Conservation (phyloP, 73 alveolate genomes). For the Tetrahymena borealis region DNA sequence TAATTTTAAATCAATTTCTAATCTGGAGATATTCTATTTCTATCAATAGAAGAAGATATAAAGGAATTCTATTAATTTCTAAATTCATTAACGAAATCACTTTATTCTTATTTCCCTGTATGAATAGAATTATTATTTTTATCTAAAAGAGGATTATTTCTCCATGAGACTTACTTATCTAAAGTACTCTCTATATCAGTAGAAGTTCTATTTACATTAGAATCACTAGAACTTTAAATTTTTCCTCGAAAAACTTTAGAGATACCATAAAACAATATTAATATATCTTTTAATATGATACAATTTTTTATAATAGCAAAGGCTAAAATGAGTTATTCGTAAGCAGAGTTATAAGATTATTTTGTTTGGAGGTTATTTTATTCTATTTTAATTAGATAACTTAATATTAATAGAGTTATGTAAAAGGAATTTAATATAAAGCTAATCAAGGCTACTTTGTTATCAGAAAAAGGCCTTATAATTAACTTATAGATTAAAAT, state of each 20-base stretch:
- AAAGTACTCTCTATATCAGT: neutral
- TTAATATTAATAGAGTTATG: neutral
- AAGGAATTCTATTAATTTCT: neutral
- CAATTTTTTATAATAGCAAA: neutral
- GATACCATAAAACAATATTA: neutral
- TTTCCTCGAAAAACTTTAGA: neutral
- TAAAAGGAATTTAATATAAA: neutral
- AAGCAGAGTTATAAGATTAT: neutral
- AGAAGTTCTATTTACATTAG: neutral
- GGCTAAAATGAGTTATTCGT: neutral
- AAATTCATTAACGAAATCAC: neutral
- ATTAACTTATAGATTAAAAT: neutral
- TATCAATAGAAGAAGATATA: neutral
- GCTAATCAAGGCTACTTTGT: neutral
- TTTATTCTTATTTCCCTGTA: neutral
- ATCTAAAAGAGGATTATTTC: neutral
- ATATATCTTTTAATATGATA: neutral
- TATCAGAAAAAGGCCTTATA: neutral
- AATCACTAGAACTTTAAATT: neutral
- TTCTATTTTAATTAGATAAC: neutral
- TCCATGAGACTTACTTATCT: neutral
- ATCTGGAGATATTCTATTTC: neutral
- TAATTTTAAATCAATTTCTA: too few relatives aligned
- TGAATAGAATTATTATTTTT: neutral
- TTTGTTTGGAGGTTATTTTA: neutral